Percentiles rank a stretch among this genome's conserved stretches.
Evolutionary conservation across 1,284 basidiomycete genomes (phyloP).

Genomic region (Ganoderma meredithae): DNA sequence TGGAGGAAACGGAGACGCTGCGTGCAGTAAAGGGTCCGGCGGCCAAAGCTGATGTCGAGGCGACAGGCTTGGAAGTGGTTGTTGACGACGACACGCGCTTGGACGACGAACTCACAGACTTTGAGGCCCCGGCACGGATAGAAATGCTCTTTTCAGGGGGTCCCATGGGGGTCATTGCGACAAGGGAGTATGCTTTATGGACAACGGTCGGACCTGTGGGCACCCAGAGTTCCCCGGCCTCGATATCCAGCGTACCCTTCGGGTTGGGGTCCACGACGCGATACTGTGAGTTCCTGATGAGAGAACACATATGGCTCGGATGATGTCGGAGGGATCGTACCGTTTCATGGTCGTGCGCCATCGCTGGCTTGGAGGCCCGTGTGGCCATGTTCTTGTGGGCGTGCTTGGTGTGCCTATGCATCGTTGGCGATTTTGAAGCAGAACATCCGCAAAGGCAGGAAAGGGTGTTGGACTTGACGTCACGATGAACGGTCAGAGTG

Average conservation of each 20-base stretch:
- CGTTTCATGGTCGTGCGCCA: not conserved
- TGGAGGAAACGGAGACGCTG: not conserved
- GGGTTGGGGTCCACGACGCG: not conserved
- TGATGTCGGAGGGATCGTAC: not conserved
- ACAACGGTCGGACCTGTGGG: not conserved
- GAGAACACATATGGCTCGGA: not conserved
- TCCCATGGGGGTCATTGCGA: slow-evolving; percentile 5
- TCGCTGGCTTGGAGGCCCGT: not conserved
- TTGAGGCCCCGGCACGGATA: not conserved
- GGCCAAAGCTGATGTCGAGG: not conserved
- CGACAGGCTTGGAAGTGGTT: not conserved
- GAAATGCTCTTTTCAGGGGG: not conserved
- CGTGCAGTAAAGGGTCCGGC: not conserved
- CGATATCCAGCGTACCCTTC: not conserved
- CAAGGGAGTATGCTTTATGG: slow-evolving; percentile 5
- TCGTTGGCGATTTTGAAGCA: slow-evolving; percentile 11
- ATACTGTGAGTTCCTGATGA: not conserved
- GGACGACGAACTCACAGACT: not conserved
- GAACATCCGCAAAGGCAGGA: slow-evolving; percentile 25
- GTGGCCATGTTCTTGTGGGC: slow-evolving; percentile 13
- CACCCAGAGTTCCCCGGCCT: slow-evolving; percentile 2
- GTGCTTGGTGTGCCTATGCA: slow-evolving; percentile 21
- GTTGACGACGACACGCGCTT: not conserved
- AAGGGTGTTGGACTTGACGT: slow-evolving; percentile 20
- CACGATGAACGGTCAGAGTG: slow-evolving; percentile 19